Percentiles rank a stretch among this genome's conserved stretches.
Conservation (phyloP, 768 basidiomycete genomes). For the Rhizopogon vesiculosus region DNA sequence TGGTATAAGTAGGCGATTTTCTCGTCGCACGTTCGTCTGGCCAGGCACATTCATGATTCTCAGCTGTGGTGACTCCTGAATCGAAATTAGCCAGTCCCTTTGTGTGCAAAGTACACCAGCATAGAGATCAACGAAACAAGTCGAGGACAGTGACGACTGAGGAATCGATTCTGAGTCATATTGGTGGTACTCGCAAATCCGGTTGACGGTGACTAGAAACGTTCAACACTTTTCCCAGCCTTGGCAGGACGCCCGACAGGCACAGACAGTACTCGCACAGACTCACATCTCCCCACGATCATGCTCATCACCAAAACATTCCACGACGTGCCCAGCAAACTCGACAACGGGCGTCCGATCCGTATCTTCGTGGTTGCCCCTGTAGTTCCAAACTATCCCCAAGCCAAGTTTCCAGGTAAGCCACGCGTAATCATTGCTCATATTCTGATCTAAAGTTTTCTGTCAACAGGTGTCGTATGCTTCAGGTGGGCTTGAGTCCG, state of each 20-base stretch:
- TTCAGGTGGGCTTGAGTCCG: constrained; percentile 51
- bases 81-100: background rate
- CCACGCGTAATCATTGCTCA: background rate
- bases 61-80: too few relatives aligned
- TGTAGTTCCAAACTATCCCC: constrained; percentile 72
- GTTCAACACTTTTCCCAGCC: background rate
- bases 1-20: too few relatives aligned
- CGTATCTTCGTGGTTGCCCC: constrained; percentile 84
- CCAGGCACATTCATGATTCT: background rate
- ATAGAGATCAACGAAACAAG: background rate
- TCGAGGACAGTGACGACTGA: background rate
- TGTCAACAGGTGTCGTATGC: constrained; percentile 61
- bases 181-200: background rate
- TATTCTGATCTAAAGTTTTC: background rate
- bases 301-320: constrained; percentile 85
- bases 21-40: constrained; percentile 6
- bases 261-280: too few relatives aligned
- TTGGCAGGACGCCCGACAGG: too few relatives aligned
- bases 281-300: constrained; percentile 2
- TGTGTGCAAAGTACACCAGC: background rate
- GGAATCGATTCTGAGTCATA: too few relatives aligned
- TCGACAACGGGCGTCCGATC: constrained; percentile 61
- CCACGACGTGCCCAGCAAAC: constrained; percentile 71
- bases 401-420: constrained; percentile 86
- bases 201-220: background rate